Evolutionary conservation across 192 early-diverging fungal genomes (phyloP).

Genomic region (Backusella morwellensis): DNA sequence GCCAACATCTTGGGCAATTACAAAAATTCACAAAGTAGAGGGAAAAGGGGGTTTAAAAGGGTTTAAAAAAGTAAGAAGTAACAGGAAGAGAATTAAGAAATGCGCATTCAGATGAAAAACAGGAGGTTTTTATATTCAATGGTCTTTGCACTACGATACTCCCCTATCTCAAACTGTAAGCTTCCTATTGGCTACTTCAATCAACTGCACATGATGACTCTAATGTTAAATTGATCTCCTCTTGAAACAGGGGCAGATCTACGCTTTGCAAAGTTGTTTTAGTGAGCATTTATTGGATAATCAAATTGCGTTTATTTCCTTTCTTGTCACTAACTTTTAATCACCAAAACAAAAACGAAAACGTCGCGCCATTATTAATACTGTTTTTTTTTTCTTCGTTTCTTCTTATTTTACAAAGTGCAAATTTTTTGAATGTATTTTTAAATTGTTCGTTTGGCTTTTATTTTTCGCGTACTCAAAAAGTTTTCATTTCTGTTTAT

Average conservation of each 20-base stretch:
- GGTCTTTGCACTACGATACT: neutral
- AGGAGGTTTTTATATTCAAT: neutral
- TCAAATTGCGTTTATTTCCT: slow-evolving; percentile 5
- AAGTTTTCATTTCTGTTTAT: neutral
- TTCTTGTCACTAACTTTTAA: neutral
- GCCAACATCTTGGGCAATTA: slow-evolving; percentile 21
- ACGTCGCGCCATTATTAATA: neutral
- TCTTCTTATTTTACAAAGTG: neutral
- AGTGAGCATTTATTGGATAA: neutral
- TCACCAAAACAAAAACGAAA: neutral
- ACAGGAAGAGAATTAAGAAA: neutral
- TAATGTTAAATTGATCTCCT: neutral
- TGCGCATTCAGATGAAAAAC: neutral
- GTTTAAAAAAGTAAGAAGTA: neutral
- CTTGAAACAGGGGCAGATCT: neutral
- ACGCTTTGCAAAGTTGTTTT: neutral
- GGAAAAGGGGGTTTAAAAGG: neutral
- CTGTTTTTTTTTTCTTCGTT: neutral
- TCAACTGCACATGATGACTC: slow-evolving; percentile 7
- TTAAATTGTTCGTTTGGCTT: neutral
- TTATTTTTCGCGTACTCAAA: neutral
- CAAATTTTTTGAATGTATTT: neutral
- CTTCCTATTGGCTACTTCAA: slow-evolving; percentile 2
- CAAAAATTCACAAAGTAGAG: neutral
- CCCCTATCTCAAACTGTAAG: neutral